phyloP scores from a whole-genome alignment of 441 rosid genomes.

The Populus trichocarpa region DNA sequence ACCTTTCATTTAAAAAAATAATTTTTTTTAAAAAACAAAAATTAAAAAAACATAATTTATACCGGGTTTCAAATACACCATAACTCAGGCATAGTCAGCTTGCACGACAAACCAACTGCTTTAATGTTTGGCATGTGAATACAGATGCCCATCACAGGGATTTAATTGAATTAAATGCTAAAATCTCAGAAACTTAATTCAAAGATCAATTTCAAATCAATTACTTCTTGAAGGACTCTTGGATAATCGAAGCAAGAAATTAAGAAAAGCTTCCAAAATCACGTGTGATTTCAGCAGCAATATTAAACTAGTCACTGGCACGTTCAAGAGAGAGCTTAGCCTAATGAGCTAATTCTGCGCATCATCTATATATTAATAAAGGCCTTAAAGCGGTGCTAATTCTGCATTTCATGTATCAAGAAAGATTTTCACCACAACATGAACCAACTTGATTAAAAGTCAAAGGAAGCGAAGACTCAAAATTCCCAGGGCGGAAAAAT shows the following conservation, averaged over 20 bases:
- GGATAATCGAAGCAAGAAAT: neutral
- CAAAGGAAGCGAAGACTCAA: neutral
- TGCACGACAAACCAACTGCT: neutral
- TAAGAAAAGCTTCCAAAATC: neutral
- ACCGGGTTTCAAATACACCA: too few species aligned
- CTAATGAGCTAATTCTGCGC: neutral
- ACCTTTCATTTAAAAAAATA: too few species aligned
- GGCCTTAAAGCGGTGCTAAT: neutral
- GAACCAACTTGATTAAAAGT: neutral
- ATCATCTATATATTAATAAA: neutral
- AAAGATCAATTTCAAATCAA: neutral
- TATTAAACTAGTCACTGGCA: neutral
- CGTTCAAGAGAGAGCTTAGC: neutral
- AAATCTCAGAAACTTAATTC: neutral
- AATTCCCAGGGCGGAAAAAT: neutral
- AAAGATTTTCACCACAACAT: neutral
- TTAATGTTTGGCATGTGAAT: neutral
- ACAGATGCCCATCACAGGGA: neutral
- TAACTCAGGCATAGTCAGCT: too few species aligned
- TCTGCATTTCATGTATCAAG: neutral
- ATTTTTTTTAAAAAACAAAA: too few species aligned
- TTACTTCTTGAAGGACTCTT: neutral
- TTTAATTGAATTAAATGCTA: neutral
- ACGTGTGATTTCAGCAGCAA: neutral
- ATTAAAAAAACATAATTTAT: too few species aligned